Conservation (phyloP, 371 early-diverging fungal species). For the Funneliformis caledonium region DNA sequence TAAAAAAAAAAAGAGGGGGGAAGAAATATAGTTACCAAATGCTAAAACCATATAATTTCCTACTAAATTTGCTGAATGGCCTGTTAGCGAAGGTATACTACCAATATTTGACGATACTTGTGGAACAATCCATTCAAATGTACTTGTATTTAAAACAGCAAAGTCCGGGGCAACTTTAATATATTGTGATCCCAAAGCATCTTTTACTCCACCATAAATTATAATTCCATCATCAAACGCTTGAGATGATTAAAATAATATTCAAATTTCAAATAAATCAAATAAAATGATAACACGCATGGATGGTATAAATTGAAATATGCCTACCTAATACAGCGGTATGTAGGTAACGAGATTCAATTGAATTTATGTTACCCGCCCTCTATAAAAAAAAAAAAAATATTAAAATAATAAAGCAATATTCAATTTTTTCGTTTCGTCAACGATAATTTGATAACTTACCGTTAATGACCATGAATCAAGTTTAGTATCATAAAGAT, state of each 20-base stretch:
- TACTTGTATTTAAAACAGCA: neutral
- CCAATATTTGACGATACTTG: neutral
- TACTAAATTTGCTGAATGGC: neutral
- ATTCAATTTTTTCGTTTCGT: neutral
- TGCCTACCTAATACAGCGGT: conserved; percentile 1
- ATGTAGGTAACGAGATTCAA: conserved; percentile 4
- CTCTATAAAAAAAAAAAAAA: neutral
- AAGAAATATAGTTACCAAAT: neutral
- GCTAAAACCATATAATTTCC: neutral
- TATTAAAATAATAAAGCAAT: neutral
- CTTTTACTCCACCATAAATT: neutral
- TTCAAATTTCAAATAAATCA: neutral
- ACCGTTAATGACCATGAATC: neutral
- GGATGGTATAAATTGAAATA: too few species aligned
- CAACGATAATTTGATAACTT: neutral
- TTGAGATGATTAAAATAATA: neutral
- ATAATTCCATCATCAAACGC: neutral
- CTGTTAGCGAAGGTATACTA: neutral
- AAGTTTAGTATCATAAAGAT: conserved; percentile 6
- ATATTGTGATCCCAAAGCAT: neutral
- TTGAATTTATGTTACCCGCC: neutral
- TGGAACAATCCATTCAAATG: conserved; percentile 1
- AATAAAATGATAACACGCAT: neutral
- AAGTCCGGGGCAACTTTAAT: neutral
- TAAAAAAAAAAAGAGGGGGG: neutral